Evolutionary conservation across 306 rosid species (phyloP).

Genomic region (Cucumis melo): DNA sequence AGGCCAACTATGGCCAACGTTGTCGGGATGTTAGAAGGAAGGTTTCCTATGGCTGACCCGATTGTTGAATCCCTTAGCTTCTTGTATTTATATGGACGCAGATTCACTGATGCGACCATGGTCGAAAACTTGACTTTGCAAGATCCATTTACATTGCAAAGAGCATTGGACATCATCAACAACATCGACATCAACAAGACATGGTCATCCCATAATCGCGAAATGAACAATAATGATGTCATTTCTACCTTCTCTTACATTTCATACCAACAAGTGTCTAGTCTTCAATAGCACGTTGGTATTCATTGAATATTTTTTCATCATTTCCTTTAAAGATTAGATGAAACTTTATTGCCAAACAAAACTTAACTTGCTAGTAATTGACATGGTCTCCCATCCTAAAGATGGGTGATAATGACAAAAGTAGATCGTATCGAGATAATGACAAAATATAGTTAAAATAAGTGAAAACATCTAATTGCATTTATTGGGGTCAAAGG

Average conservation of each 20-base stretch:
- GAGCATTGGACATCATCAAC: background rate
- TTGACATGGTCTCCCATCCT: too few species aligned
- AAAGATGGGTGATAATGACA: too few species aligned
- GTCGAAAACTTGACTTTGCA: conserved; percentile 23
- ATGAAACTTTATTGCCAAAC: too few species aligned
- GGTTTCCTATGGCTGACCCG: conserved; percentile 41
- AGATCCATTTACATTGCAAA: conserved; percentile 1
- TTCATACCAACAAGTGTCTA: conserved; percentile 68
- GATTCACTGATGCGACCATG: conserved; percentile 55
- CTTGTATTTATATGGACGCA: conserved; percentile 61
- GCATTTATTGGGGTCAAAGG: too few species aligned
- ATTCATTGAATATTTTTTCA: too few species aligned
- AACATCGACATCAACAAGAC: background rate
- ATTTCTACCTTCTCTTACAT: conserved; percentile 35
- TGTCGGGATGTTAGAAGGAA: conserved; percentile 83
- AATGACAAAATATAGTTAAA: too few species aligned
- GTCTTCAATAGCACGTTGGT: conserved; percentile 22
- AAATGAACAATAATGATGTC: background rate
- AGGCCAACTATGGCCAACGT: conserved; percentile 70
- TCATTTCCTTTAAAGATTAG: too few species aligned
- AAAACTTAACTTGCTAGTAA: too few species aligned
- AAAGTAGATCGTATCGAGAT: too few species aligned
- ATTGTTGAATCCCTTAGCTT: conserved; percentile 59
- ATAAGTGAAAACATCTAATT: too few species aligned
- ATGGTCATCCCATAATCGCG: background rate